Base-by-base conservation (phyloP, 495 filamentous ascomycete species). In the Margaritispora aquatica region DNA sequence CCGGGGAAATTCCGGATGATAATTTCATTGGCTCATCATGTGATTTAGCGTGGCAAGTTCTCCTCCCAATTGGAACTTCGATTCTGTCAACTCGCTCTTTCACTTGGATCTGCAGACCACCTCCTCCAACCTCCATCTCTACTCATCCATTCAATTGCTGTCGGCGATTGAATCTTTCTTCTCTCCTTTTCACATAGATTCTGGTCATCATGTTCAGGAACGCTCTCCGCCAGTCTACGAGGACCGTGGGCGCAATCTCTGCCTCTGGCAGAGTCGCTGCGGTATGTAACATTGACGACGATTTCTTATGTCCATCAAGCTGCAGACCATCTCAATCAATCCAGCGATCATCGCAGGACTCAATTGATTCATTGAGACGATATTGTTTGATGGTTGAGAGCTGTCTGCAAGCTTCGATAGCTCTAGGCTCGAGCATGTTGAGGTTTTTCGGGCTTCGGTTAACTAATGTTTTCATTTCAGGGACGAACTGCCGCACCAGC, bases 151-250 rank as follows among this genome's bases (percentile, higher is more conserved):
- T 68, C 66, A 68, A 68, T 68, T 68, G 63, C 63, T 44, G 29
- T 46, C 10, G 24, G 65, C 67, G 67, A 67, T 69, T 69, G 67
- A 63, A 54, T 62, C 57, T 57, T 62, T 50, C 55, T 54, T 56
- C 34, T 60, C 50, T 59, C 60, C 47, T 63, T 61, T 60, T 60
- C 29, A 26, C 67, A 69, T 44, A 67, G 57, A 67, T 34, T 27
- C 3, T 54, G 59, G 47, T 63, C 76, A 84, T 67, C 75, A 97
- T 98, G 94, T 93, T 97, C 84, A 90, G 92, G 77, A 96, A 89
- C 88, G 92, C 92, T 83, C 82, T 97, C 78, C 84, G 92, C 77
- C 92, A 94, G 82, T 92, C 90, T 74, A 87, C 86, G 81, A 90
- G 92, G 80, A 86, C 88, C 78, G 88, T 94, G 77, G 90, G 89